These are phyloP conservation scores for Microthlaspi erraticum DNA, from an alignment of 345 rosid species.

Conservation along the genomic window DNA sequence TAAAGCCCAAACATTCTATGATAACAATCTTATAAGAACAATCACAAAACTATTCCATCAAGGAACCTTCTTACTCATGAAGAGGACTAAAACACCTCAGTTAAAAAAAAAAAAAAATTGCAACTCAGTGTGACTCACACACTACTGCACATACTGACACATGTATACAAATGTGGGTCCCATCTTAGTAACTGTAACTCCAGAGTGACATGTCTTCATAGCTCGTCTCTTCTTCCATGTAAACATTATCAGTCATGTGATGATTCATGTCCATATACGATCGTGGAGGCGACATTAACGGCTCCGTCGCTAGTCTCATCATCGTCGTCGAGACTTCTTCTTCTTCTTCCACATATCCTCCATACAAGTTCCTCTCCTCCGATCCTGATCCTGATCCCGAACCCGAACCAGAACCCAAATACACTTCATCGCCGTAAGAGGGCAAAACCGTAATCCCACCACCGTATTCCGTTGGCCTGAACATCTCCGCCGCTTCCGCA, in stretches of 20 bases:
- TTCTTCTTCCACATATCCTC: conserved; percentile 25
- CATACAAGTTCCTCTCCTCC: conserved; percentile 21
- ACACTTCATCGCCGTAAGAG: conserved; percentile 22
- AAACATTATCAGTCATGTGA: conserved; percentile 27
- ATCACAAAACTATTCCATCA: conserved; percentile 13
- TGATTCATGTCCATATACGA: conserved; percentile 17
- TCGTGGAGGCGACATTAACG: conserved; percentile 66
- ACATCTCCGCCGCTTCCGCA: conserved; percentile 58
- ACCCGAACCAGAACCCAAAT: conserved; percentile 2
- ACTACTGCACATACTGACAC: not conserved
- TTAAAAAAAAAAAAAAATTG: too few relatives aligned
- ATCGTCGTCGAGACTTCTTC: conserved; percentile 26
- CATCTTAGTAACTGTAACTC: conserved; percentile 43
- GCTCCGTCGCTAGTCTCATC: conserved; percentile 64
- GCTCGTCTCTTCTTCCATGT: conserved; percentile 34
- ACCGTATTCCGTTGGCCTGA: conserved; percentile 45
- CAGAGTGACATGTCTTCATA: conserved; percentile 48
- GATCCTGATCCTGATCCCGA: conserved; percentile 32
- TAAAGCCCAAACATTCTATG: conserved; percentile 28
- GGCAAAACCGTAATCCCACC: conserved; percentile 35
- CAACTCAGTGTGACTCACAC: not conserved
- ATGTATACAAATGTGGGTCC: not conserved
- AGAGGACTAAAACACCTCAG: conserved; percentile 14
- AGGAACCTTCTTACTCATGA: conserved; percentile 11
- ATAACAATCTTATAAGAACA: not conserved